Evolutionary conservation across 2,329 filamentous ascomycete species (phyloP).

Genomic region (Aspergillus caelatus): DNA sequence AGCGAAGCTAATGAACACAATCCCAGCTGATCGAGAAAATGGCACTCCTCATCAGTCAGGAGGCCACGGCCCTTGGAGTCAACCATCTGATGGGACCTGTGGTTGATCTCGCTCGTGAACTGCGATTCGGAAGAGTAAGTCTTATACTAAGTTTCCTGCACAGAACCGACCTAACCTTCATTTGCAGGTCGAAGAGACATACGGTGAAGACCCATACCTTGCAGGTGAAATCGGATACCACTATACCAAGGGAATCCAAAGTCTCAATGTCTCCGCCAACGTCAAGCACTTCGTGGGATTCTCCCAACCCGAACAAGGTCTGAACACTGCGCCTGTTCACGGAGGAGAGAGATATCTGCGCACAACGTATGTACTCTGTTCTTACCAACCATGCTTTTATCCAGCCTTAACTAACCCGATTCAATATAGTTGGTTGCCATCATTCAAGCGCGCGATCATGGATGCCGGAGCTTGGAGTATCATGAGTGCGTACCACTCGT

Average conservation of each 20-base stretch:
- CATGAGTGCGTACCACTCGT: constrained; percentile 74
- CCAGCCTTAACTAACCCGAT: neutral
- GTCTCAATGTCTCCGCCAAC: constrained; percentile 67
- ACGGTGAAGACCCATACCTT: constrained; percentile 69
- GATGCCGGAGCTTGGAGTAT: constrained; percentile 68
- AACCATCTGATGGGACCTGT: constrained; percentile 75
- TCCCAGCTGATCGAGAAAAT: constrained; percentile 63
- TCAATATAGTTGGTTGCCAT: constrained; percentile 48
- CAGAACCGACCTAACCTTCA: neutral
- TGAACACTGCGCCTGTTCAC: constrained; percentile 67
- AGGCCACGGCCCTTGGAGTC: constrained; percentile 68
- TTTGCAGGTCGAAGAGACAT: constrained; percentile 66
- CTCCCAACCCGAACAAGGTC: constrained; percentile 69
- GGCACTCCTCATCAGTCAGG: constrained; percentile 66
- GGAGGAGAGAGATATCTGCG: constrained; percentile 59
- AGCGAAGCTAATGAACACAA: neutral
- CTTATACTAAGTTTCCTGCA: neutral
- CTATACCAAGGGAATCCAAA: constrained; percentile 64
- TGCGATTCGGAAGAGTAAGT: constrained; percentile 66
- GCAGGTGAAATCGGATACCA: constrained; percentile 69
- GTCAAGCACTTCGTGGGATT: constrained; percentile 77
- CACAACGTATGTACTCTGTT: constrained; percentile 53
- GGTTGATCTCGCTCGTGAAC: constrained; percentile 70
- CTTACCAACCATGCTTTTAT: neutral
- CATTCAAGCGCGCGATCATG: constrained; percentile 71